Evolutionary conservation across 139 green algal genomes (phyloP), one percentile per base, ranked within the genome.

Genomic region (Chlamydomonas sp.): DNA sequence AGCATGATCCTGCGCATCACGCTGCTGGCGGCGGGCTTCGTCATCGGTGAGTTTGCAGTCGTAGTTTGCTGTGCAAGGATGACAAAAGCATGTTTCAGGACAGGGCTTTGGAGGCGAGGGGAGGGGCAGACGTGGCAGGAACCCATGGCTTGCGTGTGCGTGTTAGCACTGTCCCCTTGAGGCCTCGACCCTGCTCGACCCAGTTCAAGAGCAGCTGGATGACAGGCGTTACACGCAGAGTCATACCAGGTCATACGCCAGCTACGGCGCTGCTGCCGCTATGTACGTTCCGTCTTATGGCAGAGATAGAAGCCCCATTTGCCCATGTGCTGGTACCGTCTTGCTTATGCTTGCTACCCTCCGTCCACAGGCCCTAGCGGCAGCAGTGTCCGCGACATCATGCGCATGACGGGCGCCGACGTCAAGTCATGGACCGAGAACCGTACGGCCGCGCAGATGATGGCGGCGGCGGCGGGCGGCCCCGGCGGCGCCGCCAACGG

Each of bases 11-110:
- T 99, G 88, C 88, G 93, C 67, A 92, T 99, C 78, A 98, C 96
- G 1, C 93, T 99, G 6, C 96, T 99, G 77, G 97, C 97, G 5
- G 95, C 97, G 16, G 97, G 97, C 69, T 99, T 98, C 73, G 90
- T 98, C 62, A 98, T 98, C 63, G 96, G 95, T 93, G 84, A 62
- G 92, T 79, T 18, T 31, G 81, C 1, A 49, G 31, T 49, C 0
- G 31, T 49, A 49, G 31, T 49, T 49, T 49, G 31, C 31, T 49
- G 31, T 49, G 31, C 31, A 49, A 49, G 31, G 31, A 49, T 49
- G 31, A 0, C 31, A 49, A 49, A 49, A 15, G 66, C 66, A 14
- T 10, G 66, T 71, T 49, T 49, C 31, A 49, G 31, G 31, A 49
- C 31, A 49, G 31, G 31, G 31, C 31, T 49, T 49, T 49, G 31